Base-by-base conservation (phyloP, 2,329 filamentous ascomycete genomes). In the Nemania serpens region DNA sequence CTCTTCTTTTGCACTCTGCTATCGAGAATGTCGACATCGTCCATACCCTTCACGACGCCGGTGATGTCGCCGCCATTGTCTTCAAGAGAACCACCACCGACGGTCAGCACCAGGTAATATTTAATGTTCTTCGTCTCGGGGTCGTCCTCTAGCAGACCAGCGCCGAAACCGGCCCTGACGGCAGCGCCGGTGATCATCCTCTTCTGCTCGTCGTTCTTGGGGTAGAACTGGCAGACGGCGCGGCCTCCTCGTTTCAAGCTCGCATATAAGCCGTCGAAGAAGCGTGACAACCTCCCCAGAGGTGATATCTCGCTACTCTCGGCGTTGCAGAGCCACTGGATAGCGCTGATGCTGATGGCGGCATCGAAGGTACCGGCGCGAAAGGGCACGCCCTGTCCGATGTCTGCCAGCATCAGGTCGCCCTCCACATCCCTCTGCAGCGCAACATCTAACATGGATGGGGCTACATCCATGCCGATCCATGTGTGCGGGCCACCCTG, bases 311-410 rank as follows among this genome's bases (percentile, higher is more conserved):
- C 92, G 72, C 87, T 91, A 61, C 85, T 91, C 75, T 98, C 95
- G 42, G 94, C 95, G 75, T 97, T 98, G 76, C 95, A 99, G 33
- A 99, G 82, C 95, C 95, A 99, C 76, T 99, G 95, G n/a, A 99
- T 90, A 0, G 95, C 95, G 68, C 88, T 92, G 74, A 99, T 98
- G 71, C 88, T 93, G 69, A 99, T 93, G 20, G 95, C 95, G 0
- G 94, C 95, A 74, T 99, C 95, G 73, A 99, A 99, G 0, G 89
- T 87, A 34, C 95, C 95, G 0, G 95, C 86, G 15, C 95, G 88
- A 75, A 99, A 99, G 0, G 95, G 95, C 0, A 99, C 87, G 1
- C 95, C 95, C 73, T 99, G 95, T 0, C 95, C 95, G 52, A 97
- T 96, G 72, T 99, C 95, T 3, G 93, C 91, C 0, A 99, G 85